Base-by-base conservation (phyloP, 495 filamentous ascomycete genomes). In the Penicillium simplicissimum region DNA sequence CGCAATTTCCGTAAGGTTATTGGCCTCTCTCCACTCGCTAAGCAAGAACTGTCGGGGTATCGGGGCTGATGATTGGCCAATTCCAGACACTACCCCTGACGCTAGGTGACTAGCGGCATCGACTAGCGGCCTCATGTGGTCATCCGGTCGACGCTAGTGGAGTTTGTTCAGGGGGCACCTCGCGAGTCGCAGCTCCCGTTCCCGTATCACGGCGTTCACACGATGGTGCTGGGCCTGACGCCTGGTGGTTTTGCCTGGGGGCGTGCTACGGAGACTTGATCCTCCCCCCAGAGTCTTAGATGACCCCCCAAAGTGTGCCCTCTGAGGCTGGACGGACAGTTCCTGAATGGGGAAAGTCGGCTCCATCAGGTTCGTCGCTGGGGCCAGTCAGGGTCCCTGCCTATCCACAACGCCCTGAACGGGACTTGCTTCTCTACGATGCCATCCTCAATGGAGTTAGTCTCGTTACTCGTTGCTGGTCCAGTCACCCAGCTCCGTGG, bases 41-140 rank as follows among this genome's bases (percentile, higher is more conserved):
- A 70, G 68, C 62, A 71, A 37, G 68, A 71, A 71, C 68, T 63
- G 57, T 59, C 63, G 68, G 66, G 68, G 61, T 60, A 59, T 17
- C 8, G 0, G 9, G 6, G 13, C 8, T 14, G 17, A 53, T 52
- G 5, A 68, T 65, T 70, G 65, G 65, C 8, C 23, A 11, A 28
- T 11, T 37, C 15, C 8, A 10, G 7, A 19, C 10, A 23, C 25
- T 64, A 49, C 63, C 65, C 68, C 68, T 68, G 66, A 62, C 68
- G 60, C 65, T 67, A 67, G 47, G 21, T 19, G 11, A 34, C 55
- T 63, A 63, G 61, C 28, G 54, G 51, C 40, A 34, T 38, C 34
- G 1, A 25, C 55, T 63, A 63, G 61, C 43, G 54, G 54, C 25
- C 43, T 38, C 56, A 64, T 49, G n/a, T 58, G 59, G 59, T 47